Base-by-base conservation (phyloP, 2,329 filamentous ascomycete species). In the Sporothrix luriei region DNA sequence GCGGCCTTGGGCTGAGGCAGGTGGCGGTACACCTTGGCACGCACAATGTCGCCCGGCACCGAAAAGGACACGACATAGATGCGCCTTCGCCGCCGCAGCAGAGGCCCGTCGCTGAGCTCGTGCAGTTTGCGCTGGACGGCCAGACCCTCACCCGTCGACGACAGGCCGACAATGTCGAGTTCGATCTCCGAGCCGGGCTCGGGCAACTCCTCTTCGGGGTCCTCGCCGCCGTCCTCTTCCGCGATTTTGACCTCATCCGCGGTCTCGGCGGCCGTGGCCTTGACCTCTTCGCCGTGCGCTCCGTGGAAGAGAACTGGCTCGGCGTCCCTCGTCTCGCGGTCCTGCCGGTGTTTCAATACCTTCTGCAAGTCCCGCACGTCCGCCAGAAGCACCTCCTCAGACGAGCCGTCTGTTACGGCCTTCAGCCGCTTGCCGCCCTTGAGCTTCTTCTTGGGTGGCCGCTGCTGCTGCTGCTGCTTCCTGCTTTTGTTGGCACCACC, bases 111-210 rank as follows among this genome's bases (percentile, higher is more conserved):
- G 29, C 48, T 52, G 24, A 65, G 64, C 26, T 24, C 24, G 49
- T 68, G 48, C 26, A 40, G 1, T n/a, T 29, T 61, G 29, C 61
- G 66, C 66, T 87, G 86, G 70, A 92, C 83, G 4, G 91, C 95
- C 69, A 99, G 85, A 2, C 93, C 95, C 74, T 98, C 95, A 68
- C 95, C 95, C 0, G 92, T 97, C 0, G 94, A 98, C 0, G 94
- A 97, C 46, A 98, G 84, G 73, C 91, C 88, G 7, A 88, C 79
- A 70, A 98, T 89, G n/a, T 90, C 88, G 52, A 98, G 87, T 68
- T 97, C 90, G 52, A 95, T 87, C 77, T 97, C 92, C 6, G 88
- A 85, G 71, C 91, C 91, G 51, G 83, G 83, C 73, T 90, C 86
- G 1, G 91, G 91, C 1, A 93, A 80, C 1, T 77, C 48, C 5